A percentile compares a stretch with the other conserved stretches of the same genome.
Conservation (phyloP, 1,139 yeast species). For the Candida tropicalis region DNA sequence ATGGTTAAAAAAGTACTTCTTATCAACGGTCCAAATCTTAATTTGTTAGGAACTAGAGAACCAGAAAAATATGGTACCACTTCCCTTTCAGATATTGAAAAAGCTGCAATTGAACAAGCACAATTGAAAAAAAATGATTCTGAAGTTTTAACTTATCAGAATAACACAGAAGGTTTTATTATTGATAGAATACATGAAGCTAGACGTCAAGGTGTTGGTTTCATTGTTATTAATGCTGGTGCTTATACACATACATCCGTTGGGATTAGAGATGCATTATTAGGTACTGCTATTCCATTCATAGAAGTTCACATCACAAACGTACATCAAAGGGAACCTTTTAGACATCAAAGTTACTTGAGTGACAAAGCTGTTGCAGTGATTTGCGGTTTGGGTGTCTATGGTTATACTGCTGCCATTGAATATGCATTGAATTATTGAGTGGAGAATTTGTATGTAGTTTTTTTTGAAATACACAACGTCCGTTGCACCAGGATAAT, state of each 20-base stretch:
- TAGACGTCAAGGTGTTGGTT: conserved; percentile 39
- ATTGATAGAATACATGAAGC: conserved; percentile 52
- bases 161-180: conserved; percentile 50
- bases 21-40: conserved; percentile 52
- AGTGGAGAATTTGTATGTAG: conserved; percentile 1
- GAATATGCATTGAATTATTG: conserved; percentile 48
- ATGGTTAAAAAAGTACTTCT: conserved; percentile 47
- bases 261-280: conserved; percentile 51
- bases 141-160: conserved; percentile 37
- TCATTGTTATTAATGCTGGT: conserved; percentile 51
- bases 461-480: not conserved
- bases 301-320: conserved; percentile 53
- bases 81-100: conserved; percentile 42
- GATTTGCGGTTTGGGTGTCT: conserved; percentile 50
- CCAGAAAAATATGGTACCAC: conserved; percentile 54
- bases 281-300: conserved; percentile 50
- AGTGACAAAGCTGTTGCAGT: conserved; percentile 53
- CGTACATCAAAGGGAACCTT: conserved; percentile 52
- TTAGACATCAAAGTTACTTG: conserved; percentile 51
- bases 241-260: conserved; percentile 55
- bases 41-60: conserved; percentile 50
- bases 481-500: not conserved
- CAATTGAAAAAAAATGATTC: conserved; percentile 30
- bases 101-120: conserved; percentile 42
- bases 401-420: conserved; percentile 51